Conservation (phyloP, 148 eudicot genomes). For the Camellia japonica region DNA sequence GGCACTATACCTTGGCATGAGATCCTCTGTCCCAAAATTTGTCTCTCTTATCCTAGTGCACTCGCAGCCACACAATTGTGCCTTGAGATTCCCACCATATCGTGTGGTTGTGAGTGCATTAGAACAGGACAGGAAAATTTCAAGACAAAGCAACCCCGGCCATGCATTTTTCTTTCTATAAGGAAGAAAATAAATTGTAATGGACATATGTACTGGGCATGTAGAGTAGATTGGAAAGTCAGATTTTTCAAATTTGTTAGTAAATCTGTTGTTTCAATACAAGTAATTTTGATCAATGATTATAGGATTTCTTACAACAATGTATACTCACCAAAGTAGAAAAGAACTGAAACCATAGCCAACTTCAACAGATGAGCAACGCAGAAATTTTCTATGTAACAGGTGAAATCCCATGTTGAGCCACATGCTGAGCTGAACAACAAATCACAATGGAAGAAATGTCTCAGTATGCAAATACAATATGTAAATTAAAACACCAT, state of each 20-base stretch:
- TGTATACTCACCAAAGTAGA: conserved; percentile 40
- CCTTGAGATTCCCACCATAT: no score
- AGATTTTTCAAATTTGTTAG: background rate
- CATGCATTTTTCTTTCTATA: no score
- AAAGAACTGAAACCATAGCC: conserved; percentile 29
- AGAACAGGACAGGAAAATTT: no score
- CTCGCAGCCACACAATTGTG: no score
- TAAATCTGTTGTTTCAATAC: background rate
- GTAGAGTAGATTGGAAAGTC: background rate
- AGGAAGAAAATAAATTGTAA: no score
- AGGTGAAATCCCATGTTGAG: conserved; percentile 49
- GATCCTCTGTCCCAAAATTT: no score
- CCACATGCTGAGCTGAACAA: conserved; percentile 38
- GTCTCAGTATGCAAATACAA: background rate
- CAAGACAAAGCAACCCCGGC: no score
- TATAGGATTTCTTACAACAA: background rate
- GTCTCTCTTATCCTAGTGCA: no score
- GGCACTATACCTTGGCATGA: no score
- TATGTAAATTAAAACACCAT: background rate
- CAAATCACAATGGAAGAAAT: background rate
- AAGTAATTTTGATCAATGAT: background rate
- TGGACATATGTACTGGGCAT: background rate
- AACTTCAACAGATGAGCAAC: conserved; percentile 41
- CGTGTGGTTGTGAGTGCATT: no score
- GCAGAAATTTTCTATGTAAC: conserved; percentile 56